These are phyloP conservation scores for Spergularia marina DNA, from an alignment of 148 eudicot genomes.

Conservation along the genomic window DNA sequence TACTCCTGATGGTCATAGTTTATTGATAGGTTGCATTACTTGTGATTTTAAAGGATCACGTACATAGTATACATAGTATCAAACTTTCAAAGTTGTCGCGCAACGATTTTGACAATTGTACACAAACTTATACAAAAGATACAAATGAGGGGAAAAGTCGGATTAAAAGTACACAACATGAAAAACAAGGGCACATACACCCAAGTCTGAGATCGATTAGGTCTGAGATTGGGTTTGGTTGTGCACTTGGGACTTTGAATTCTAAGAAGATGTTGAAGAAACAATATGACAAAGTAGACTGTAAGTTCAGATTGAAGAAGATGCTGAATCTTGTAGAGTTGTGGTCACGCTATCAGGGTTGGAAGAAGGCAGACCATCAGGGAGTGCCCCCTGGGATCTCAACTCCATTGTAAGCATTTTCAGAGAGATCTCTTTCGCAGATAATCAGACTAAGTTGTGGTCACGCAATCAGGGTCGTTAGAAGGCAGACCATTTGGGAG, in stretches of 20 bases:
- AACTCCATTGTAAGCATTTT: constrained; percentile 86
- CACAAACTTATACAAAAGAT: too few relatives aligned
- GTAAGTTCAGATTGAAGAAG: background rate
- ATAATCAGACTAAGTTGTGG: constrained; percentile 78
- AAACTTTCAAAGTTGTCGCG: too few relatives aligned
- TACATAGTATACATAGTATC: too few relatives aligned
- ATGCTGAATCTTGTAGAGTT: constrained; percentile 57
- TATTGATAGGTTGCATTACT: too few relatives aligned
- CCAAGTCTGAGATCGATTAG: constrained; percentile 59
- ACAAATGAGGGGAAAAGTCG: too few relatives aligned
- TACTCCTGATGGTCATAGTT: too few relatives aligned
- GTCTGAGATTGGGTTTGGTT: constrained; percentile 59
- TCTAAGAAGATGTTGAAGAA: constrained; percentile 41
- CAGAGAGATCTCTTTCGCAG: constrained; percentile 74
- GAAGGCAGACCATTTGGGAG: constrained; percentile 48
- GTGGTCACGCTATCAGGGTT: constrained; percentile 44
- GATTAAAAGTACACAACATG: too few relatives aligned
- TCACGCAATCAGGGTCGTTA: constrained; percentile 41
- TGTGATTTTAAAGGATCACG: too few relatives aligned
- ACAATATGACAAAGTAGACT: constrained; percentile 14
- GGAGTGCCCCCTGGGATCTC: constrained; percentile 51
- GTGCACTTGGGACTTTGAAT: constrained; percentile 59
- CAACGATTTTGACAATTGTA: too few relatives aligned
- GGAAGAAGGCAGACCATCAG: constrained; percentile 45
- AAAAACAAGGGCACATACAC: too few relatives aligned